Conservation (phyloP, 2,329 filamentous ascomycete genomes). For the Hymenoscyphus occultus region DNA sequence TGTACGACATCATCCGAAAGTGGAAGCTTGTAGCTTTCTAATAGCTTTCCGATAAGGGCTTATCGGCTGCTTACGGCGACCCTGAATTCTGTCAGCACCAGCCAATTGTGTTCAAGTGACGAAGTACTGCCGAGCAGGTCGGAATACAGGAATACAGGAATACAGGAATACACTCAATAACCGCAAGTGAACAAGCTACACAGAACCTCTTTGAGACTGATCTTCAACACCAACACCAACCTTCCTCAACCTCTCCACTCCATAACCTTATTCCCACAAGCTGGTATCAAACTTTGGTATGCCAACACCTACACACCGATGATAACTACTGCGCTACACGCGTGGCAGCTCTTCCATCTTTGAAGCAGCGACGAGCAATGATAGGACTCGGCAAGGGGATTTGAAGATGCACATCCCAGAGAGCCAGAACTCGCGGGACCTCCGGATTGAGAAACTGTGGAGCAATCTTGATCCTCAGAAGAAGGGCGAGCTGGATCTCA, state of each 20-base stretch:
- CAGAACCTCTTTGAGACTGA: neutral
- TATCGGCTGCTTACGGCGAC: constrained; percentile 2
- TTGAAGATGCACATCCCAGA: constrained; percentile 62
- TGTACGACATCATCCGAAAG: neutral
- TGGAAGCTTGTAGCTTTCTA: neutral
- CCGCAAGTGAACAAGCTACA: neutral
- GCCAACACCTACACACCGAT: constrained; percentile 19
- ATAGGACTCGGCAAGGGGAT: constrained; percentile 17
- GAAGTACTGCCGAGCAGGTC: neutral
- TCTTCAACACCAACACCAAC: constrained; percentile 1
- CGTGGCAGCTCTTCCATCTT: constrained; percentile 18
- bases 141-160: neutral
- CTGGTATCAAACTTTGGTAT: constrained; percentile 10
- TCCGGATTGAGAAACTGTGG: constrained; percentile 83
- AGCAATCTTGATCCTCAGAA: constrained; percentile 71
- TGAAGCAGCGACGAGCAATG: constrained; percentile 29
- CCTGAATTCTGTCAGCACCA: neutral
- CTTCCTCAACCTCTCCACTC: neutral
- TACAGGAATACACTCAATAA: neutral
- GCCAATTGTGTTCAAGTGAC: neutral
- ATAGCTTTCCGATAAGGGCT: neutral
- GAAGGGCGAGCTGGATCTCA: constrained; percentile 78
- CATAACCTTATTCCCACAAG: neutral
- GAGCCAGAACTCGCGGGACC: constrained; percentile 74
- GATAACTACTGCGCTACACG: constrained; percentile 20